These are phyloP conservation scores for Penicillium nordicum DNA, from an alignment of 2,329 filamentous ascomycete genomes.

Conservation along the genomic window DNA sequence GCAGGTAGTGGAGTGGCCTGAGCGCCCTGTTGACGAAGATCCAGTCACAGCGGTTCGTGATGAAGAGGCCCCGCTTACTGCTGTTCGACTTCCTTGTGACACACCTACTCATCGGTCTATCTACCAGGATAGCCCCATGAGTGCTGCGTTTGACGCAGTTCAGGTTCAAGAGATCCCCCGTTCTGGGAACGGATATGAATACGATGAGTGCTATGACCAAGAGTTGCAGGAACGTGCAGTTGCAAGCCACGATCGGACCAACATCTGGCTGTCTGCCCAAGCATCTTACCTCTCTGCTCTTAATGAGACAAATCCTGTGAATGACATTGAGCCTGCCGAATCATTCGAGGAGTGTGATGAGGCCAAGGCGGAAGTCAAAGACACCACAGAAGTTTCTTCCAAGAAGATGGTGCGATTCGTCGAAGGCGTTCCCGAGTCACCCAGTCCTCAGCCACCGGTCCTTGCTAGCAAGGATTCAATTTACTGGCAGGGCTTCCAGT, in stretches of 20 bases:
- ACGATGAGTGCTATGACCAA: constrained; percentile 70
- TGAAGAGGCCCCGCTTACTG: constrained; percentile 34
- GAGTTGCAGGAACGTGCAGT: constrained; percentile 69
- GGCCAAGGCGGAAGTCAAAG: constrained; percentile 19
- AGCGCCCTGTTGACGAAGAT: constrained; percentile 38
- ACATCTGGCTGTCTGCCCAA: constrained; percentile 81
- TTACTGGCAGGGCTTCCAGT: constrained; percentile 84
- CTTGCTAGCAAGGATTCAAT: constrained; percentile 65
- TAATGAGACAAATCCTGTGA: constrained; percentile 52
- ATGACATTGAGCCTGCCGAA: constrained; percentile 41
- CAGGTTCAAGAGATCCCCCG: constrained; percentile 59
- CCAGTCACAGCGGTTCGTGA: constrained; percentile 34
- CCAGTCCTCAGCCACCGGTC: constrained; percentile 36
- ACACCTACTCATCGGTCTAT: constrained; percentile 27
- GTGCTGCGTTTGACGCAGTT: constrained; percentile 24
- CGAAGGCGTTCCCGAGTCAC: constrained; percentile 37
- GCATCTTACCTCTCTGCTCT: constrained; percentile 70
- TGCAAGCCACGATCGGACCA: constrained; percentile 78
- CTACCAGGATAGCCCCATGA: constrained; percentile 28
- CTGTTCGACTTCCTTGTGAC: constrained; percentile 49
- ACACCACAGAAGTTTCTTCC: constrained; percentile 11
- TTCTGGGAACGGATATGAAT: constrained; percentile 54
- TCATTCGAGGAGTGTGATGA: constrained; percentile 14
- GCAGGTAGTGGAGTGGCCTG: constrained; percentile 61
- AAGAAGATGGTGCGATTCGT: constrained; percentile 34